Conservation (phyloP, 495 filamentous ascomycete genomes). For the Viridothelium virens region DNA sequence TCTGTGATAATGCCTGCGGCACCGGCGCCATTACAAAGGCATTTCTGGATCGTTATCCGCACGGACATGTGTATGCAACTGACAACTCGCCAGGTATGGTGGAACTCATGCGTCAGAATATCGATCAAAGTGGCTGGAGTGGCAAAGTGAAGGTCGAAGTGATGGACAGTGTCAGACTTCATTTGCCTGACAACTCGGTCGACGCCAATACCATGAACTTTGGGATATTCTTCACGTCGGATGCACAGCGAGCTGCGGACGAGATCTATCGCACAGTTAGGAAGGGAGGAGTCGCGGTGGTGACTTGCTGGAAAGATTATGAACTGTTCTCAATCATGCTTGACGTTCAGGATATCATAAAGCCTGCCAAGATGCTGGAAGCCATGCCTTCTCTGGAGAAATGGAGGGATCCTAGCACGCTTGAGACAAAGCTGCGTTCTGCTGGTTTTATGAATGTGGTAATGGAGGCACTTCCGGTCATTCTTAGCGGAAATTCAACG, state of each 20-base stretch:
- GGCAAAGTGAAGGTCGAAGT: background rate
- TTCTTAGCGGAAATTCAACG: background rate
- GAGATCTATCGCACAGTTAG: slow-evolving; percentile 36
- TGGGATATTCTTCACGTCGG: slow-evolving; percentile 32
- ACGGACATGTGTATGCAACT: background rate
- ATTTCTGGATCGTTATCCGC: background rate
- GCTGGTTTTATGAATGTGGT: background rate
- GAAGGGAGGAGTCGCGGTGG: slow-evolving; percentile 31
- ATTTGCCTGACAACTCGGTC: background rate
- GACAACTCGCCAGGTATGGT: background rate
- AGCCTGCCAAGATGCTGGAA: background rate
- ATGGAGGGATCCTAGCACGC: background rate
- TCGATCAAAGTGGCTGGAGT: background rate
- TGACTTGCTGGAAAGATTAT: slow-evolving; percentile 32
- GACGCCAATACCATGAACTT: slow-evolving; percentile 32
- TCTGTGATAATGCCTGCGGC: background rate
- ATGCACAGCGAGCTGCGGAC: slow-evolving; percentile 25
- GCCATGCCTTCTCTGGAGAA: background rate
- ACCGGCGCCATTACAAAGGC: background rate
- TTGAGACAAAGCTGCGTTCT: background rate
- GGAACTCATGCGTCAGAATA: background rate
- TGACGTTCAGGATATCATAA: background rate
- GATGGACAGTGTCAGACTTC: slow-evolving; percentile 2
- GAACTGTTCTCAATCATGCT: background rate
- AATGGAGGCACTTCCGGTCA: background rate